Percentiles rank a stretch among this genome's conserved stretches.
Evolutionary conservation across 2,329 filamentous ascomycete species (phyloP).

Genomic region (Remersonia thermophila): DNA sequence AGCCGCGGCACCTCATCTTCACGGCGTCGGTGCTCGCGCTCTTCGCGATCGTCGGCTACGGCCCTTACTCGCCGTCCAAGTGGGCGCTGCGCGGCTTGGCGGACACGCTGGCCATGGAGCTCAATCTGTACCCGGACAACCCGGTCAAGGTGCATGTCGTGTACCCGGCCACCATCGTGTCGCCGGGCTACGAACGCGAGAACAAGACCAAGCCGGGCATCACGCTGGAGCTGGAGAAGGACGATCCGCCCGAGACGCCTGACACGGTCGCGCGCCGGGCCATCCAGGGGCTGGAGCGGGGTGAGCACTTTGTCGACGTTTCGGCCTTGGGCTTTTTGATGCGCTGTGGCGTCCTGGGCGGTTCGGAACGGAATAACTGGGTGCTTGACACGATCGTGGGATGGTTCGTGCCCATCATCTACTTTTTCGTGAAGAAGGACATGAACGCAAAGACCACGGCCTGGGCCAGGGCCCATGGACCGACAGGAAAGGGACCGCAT

Average conservation of each 20-base stretch:
- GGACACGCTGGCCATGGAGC: slow-evolving; percentile 73
- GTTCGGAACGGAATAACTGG: slow-evolving; percentile 45
- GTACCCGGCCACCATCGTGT: slow-evolving; percentile 71
- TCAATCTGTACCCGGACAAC: slow-evolving; percentile 67
- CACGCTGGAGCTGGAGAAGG: slow-evolving; percentile 66
- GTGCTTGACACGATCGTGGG: slow-evolving; percentile 46
- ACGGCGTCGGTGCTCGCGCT: slow-evolving; percentile 69
- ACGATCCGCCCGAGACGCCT: slow-evolving; percentile 68
- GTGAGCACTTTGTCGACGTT: slow-evolving; percentile 68
- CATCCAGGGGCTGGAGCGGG: slow-evolving; percentile 64
- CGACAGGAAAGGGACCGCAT: slow-evolving; percentile 27
- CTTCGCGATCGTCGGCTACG: slow-evolving; percentile 69
- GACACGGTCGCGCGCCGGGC: slow-evolving; percentile 61
- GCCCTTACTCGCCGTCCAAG: slow-evolving; percentile 73
- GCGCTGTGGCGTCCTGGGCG: slow-evolving; percentile 48
- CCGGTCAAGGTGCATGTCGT: slow-evolving; percentile 67
- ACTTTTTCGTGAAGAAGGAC: slow-evolving; percentile 44
- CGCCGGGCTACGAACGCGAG: slow-evolving; percentile 63
- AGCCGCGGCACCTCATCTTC: slow-evolving; percentile 71
- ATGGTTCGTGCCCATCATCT: slow-evolving; percentile 41
- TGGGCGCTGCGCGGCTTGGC: slow-evolving; percentile 71
- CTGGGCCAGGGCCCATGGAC: slow-evolving; percentile 45
- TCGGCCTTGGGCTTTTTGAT: slow-evolving; percentile 60
- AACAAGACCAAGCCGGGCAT: slow-evolving; percentile 68
- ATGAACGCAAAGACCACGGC: slow-evolving; percentile 45